Conservation (phyloP, 495 filamentous ascomycete species). For the Aspergillus olivimuriae region DNA sequence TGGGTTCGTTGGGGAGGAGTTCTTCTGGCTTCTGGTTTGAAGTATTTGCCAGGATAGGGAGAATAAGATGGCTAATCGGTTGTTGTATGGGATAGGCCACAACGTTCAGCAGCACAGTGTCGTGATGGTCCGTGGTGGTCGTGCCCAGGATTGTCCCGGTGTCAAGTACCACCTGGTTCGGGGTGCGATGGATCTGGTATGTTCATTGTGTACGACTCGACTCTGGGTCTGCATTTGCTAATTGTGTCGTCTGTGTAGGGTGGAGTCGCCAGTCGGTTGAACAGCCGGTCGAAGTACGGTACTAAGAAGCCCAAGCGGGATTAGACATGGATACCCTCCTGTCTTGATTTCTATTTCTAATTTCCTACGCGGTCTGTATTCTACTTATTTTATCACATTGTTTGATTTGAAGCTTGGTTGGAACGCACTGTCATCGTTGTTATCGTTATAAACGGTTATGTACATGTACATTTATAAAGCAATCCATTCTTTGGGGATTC, state of each 20-base stretch:
- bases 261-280: slow-evolving; percentile 78
- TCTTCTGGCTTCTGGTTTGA: not conserved
- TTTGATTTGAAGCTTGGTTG: not conserved
- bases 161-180: slow-evolving; percentile 92
- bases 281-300: slow-evolving; percentile 89
- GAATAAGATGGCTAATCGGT: too few relatives aligned
- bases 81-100: slow-evolving; percentile 52
- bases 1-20: not conserved
- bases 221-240: too few relatives aligned
- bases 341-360: too few relatives aligned
- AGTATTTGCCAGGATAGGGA: too few relatives aligned
- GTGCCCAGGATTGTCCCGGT: slow-evolving; percentile 95
- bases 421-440: not conserved
- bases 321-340: too few relatives aligned
- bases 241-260: too few relatives aligned
- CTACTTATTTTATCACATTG: not conserved
- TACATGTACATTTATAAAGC: slow-evolving; percentile 11
- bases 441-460: slow-evolving; percentile 13
- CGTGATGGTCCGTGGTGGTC: slow-evolving; percentile 83
- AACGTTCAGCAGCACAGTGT: slow-evolving; percentile 99
- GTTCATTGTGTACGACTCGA: too few relatives aligned
- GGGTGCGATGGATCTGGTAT: slow-evolving; percentile 89
- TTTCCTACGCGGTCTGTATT: not conserved
- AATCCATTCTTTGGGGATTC: not conserved
- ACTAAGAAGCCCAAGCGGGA: slow-evolving; percentile 93